Conservation (phyloP, 805 yeast species). For the Cyberlindnera sargentensis region DNA sequence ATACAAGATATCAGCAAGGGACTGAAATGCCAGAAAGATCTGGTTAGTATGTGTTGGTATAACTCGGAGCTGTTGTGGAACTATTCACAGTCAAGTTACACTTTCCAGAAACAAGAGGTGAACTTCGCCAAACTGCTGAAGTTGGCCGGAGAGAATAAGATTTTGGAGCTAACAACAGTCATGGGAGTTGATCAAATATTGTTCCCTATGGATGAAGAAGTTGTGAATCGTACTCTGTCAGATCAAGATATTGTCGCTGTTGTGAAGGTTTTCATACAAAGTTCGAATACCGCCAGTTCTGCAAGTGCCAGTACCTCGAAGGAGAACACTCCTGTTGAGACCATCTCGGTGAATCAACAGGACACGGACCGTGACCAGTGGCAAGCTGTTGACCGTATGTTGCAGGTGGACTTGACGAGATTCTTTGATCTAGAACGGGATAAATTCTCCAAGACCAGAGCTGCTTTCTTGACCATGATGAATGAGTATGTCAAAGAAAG, state of each 20-base stretch:
- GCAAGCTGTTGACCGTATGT: conserved; percentile 5
- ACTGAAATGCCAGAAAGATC: conserved; percentile 1
- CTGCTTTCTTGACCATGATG: conserved; percentile 11
- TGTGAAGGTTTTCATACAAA: conserved; percentile 3
- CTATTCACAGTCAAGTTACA: not conserved
- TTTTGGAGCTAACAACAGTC: conserved; percentile 3
- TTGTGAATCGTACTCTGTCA: conserved; percentile 24
- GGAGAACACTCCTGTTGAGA: too few species aligned
- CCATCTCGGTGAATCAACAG: not conserved
- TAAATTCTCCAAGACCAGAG: conserved; percentile 10
- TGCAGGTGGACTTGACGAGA: conserved; percentile 8
- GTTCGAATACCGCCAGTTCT: not conserved
- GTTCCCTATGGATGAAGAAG: conserved; percentile 31
- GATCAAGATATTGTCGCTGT: conserved; percentile 28
- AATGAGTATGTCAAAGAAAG: conserved; percentile 14
- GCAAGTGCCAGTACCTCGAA: not conserved
- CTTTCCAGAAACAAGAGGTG: conserved; percentile 11
- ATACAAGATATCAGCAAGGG: conserved; percentile 1
- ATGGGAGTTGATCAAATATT: conserved; percentile 24
- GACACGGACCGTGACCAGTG: conserved; percentile 2
- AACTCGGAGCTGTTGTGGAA: conserved; percentile 1
- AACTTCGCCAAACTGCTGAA: conserved; percentile 7
- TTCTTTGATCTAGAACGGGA: conserved; percentile 8
- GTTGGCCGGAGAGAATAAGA: conserved; percentile 7
- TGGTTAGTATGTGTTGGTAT: conserved; percentile 11